These are phyloP conservation scores for Fraxinus quadrangulata DNA, from an alignment of 257 asterid species.

Conservation along the genomic window DNA sequence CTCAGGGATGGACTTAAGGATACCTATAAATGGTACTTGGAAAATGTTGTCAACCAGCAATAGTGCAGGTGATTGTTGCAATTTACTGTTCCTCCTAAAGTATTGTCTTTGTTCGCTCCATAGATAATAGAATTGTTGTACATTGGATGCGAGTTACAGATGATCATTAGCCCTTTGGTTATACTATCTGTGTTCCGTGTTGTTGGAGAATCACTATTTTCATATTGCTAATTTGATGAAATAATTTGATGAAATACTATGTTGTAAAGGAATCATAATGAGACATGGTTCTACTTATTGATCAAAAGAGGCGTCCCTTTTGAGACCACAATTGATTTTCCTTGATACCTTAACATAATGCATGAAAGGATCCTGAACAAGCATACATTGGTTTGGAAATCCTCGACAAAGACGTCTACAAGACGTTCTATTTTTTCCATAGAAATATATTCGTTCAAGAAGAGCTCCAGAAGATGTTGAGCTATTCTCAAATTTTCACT, in stretches of 20 bases:
- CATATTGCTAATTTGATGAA: too few relatives aligned
- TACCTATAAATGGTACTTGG: slow-evolving; percentile 85
- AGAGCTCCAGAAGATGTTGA: too few relatives aligned
- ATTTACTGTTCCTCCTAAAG: not conserved
- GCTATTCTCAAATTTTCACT: not conserved
- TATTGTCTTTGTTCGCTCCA: not conserved
- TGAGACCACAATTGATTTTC: too few relatives aligned
- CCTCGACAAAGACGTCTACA: too few relatives aligned
- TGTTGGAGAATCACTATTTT: slow-evolving; percentile 15
- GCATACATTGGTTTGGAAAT: too few relatives aligned
- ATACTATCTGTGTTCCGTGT: slow-evolving; percentile 5
- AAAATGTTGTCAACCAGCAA: slow-evolving; percentile 46
- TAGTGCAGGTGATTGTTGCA: slow-evolving; percentile 40
- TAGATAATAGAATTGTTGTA: not conserved
- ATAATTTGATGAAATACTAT: too few relatives aligned
- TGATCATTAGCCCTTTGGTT: slow-evolving; percentile 15
- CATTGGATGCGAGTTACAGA: slow-evolving; percentile 15
- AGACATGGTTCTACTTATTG: not conserved
- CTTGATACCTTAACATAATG: too few relatives aligned
- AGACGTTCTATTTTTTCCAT: too few relatives aligned
- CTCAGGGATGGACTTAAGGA: slow-evolving; percentile 70
- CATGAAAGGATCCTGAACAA: too few relatives aligned
- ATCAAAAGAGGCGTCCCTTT: too few relatives aligned
- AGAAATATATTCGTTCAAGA: too few relatives aligned
- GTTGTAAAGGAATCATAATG: not conserved